Evolutionary conservation across 192 early-diverging fungal genomes (phyloP).

Genomic region (Geranomyces variabilis): DNA sequence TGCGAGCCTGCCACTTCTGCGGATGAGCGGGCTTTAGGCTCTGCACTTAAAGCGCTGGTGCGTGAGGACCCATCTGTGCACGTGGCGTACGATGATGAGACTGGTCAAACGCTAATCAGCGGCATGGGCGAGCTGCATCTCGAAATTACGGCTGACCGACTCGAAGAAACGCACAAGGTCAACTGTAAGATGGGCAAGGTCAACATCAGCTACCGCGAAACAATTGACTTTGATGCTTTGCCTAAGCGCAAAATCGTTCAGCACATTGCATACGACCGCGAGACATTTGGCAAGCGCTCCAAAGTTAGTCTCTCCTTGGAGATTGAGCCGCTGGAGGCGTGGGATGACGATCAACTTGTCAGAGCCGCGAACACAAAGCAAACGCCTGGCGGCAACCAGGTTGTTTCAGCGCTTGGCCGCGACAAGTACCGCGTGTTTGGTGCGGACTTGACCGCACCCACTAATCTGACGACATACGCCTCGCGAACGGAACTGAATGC

Average conservation of each 20-base stretch:
- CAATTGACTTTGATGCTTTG: constrained; percentile 37
- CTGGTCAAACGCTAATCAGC: constrained; percentile 83
- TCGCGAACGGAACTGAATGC: constrained; percentile 29
- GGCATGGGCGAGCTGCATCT: constrained; percentile 97
- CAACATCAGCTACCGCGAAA: constrained; percentile 88
- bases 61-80: constrained; percentile 90
- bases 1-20: constrained; percentile 60
- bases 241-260: constrained; percentile 22
- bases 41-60: constrained; percentile 71
- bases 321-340: constrained; percentile 50
- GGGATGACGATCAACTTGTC: constrained; percentile 48
- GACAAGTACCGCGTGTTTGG: background rate
- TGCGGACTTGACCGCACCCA: background rate
- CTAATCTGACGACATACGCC: background rate
- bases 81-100: constrained; percentile 74
- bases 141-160: constrained; percentile 84
- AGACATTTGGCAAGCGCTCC: constrained; percentile 70
- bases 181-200: constrained; percentile 82
- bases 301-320: constrained; percentile 60
- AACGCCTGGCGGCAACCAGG: constrained; percentile 21
- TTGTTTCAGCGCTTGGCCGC: constrained; percentile 2
- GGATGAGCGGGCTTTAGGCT: constrained; percentile 73
- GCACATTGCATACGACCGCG: constrained; percentile 63
- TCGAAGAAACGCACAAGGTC: constrained; percentile 77
- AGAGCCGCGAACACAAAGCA: constrained; percentile 7